Conservation (phyloP, 2,329 filamentous ascomycete species). For the Lasiodiplodia citricola region DNA sequence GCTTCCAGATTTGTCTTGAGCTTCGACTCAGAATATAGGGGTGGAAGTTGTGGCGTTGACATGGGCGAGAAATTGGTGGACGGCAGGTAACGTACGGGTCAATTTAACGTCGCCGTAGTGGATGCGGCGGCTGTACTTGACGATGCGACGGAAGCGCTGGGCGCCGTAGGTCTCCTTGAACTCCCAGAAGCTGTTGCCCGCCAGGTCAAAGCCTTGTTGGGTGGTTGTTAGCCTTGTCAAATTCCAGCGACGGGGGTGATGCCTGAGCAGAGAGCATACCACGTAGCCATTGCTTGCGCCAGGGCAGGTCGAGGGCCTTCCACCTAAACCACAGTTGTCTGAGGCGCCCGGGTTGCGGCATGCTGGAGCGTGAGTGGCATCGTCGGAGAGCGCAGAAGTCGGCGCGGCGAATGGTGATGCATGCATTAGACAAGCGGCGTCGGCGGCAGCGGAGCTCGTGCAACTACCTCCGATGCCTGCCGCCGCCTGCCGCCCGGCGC, state of each 20-base stretch:
- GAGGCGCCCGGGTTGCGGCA: constrained; percentile 37
- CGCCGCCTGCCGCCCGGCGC: background rate
- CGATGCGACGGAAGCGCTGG: constrained; percentile 62
- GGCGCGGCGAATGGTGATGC: constrained; percentile 20
- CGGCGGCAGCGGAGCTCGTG: constrained; percentile 21
- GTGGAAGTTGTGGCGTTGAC: background rate
- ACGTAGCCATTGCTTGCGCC: constrained; percentile 64
- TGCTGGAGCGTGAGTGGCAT: constrained; percentile 15
- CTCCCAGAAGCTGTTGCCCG: constrained; percentile 71
- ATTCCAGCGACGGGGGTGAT: constrained; percentile 5
- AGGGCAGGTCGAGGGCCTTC: constrained; percentile 67
- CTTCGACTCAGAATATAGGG: constrained; percentile 24
- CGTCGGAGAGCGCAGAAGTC: background rate
- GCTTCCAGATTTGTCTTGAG: background rate
- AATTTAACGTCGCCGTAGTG: constrained; percentile 67
- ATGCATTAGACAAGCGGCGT: constrained; percentile 18
- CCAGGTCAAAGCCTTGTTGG: constrained; percentile 63
- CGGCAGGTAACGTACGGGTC: constrained; percentile 50
- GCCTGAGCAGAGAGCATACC: constrained; percentile 46
- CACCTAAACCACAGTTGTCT: constrained; percentile 63
- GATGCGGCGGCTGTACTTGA: constrained; percentile 58
- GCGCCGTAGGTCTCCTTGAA: constrained; percentile 64
- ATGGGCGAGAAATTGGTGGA: background rate
- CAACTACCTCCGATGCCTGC: background rate
- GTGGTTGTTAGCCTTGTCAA: background rate